Percentiles rank a stretch among this genome's conserved stretches.
phyloP scores from a whole-genome alignment of 2,329 filamentous ascomycete genomes.

The Aspergillus cejpii region DNA sequence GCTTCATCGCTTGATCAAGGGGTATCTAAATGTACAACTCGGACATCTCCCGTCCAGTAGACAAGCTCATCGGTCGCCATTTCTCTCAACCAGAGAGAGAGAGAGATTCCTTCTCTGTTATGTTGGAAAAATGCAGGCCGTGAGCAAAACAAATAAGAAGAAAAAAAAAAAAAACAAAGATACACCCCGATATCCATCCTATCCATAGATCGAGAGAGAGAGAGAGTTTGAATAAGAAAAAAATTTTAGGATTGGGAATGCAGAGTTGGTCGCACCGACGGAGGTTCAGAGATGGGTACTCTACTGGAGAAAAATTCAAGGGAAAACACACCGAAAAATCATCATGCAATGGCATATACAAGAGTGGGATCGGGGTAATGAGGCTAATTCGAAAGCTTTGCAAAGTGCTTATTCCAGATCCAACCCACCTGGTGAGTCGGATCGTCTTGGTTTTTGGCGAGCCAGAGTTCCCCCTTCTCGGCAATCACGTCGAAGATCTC shows the following conservation, averaged over 20 bases:
- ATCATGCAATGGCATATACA: slow-evolving; percentile 7
- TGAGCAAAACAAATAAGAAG: slow-evolving; percentile 9
- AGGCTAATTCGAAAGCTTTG: slow-evolving; percentile 40
- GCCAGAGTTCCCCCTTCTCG: slow-evolving; percentile 95
- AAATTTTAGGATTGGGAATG: too few relatives aligned
- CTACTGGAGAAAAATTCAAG: slow-evolving; percentile 1
- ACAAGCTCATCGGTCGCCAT: background rate
- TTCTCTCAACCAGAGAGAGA: slow-evolving; percentile 5
- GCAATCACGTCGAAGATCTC: slow-evolving; percentile 93
- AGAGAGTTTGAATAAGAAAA: too few relatives aligned
- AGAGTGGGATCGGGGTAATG: background rate
- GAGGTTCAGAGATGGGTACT: too few relatives aligned
- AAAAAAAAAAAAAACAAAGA: slow-evolving; percentile 7
- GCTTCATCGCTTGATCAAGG: slow-evolving; percentile 18
- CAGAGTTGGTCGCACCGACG: too few relatives aligned
- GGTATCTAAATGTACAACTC: slow-evolving; percentile 33
- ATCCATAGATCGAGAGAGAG: too few relatives aligned
- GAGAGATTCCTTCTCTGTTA: slow-evolving; percentile 7
- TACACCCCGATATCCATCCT: background rate
- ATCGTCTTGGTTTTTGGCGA: slow-evolving; percentile 96
- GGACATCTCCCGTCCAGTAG: slow-evolving; percentile 6
- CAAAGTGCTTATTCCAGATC: slow-evolving; percentile 99
- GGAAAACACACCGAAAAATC: background rate
- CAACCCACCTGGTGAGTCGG: slow-evolving; percentile 71
- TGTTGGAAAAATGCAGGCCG: slow-evolving; percentile 7